Evolutionary conservation across 129 eudicot species (phyloP).

Genomic region (Tagetes erecta): DNA sequence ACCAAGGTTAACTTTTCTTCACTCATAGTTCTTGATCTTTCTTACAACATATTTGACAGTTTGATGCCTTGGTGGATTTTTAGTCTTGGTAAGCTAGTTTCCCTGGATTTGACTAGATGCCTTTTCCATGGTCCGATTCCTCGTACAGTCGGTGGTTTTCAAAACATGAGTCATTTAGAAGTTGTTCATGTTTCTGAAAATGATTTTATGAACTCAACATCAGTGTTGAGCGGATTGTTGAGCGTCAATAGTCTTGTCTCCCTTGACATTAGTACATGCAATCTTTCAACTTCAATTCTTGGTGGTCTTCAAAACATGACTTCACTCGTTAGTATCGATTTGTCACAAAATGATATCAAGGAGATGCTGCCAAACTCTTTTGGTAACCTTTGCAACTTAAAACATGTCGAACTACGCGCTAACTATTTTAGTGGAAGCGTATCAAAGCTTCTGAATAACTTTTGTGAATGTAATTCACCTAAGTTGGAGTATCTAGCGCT

Average conservation of each 20-base stretch:
- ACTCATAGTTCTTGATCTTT: conserved; percentile 41
- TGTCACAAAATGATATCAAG: conserved; percentile 19
- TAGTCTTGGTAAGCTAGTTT: conserved; percentile 23
- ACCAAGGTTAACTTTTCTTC: conserved; percentile 6
- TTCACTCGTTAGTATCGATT: conserved; percentile 33
- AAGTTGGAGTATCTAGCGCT: conserved; percentile 22
- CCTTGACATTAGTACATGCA: conserved; percentile 25
- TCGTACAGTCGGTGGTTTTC: conserved; percentile 18
- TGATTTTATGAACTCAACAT: conserved; percentile 22
- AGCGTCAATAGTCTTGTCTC: conserved; percentile 20
- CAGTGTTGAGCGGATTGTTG: conserved; percentile 27
- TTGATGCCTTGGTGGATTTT: conserved; percentile 42
- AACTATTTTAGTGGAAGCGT: conserved; percentile 24
- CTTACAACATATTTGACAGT: conserved; percentile 29
- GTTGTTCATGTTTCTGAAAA: conserved; percentile 20
- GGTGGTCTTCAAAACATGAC: conserved; percentile 26
- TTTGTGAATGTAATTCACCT: conserved; percentile 27
- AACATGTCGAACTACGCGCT: conserved; percentile 3
- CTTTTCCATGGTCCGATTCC: conserved; percentile 27
- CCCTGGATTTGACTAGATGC: conserved; percentile 31
- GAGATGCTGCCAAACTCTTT: conserved; percentile 25
- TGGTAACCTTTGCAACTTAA: conserved; percentile 31
- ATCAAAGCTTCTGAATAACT: conserved; percentile 27
- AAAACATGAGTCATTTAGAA: conserved; percentile 15
- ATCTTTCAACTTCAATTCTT: conserved; percentile 26